Base-by-base conservation (phyloP, 192 early-diverging fungal species). In the Dissophora ornata region DNA sequence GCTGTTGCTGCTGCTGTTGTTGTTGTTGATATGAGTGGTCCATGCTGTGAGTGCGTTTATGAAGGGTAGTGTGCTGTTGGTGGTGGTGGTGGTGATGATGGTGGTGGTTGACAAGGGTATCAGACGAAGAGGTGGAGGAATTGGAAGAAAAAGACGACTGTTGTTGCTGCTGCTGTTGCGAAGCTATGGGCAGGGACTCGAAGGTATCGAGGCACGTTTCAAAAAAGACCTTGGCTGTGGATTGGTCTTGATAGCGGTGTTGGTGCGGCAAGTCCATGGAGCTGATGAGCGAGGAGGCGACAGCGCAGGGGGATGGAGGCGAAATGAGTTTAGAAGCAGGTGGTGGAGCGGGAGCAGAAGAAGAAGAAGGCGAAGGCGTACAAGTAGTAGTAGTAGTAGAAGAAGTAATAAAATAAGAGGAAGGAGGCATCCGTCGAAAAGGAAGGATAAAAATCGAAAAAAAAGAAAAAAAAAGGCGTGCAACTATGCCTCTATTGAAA, bases 191-290 rank as follows among this genome's bases (percentile, higher is more conserved):
- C 38, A 57, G 26, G 33, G 61, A 59, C 40, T 74, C 56, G 53
- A 65, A 65, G 29, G 70, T 59, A 22, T 74, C 62, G 21, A 74
- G 56, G 25, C 70, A 74, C 33, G 60, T 53, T 21, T 74, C 70
- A 22, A 74, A 74, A 36, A 51, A 65, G 15, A 63, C 70, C 41
- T 74, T 74, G 30, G 70, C 70, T 10, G 61, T 57, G 32, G 55
- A 57, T 25, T 46, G 62, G 62, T 74, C 70, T 65, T 74, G 70
- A 48, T 74, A 74, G 32, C 61, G 54, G 56, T 65, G 61, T 60
- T 74, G 70, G 28, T 74, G 70, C 2, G 70, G 70, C 21, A 74
- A 40, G 56, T 74, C 70, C 70, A 74, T 74, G 24, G 53, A 57
- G 50, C 42, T 25, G 34, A 67, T 57, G 49, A 60, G 57, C 38